Base-by-base conservation (phyloP, 2,329 filamentous ascomycete species). In the Botrytis aclada region DNA sequence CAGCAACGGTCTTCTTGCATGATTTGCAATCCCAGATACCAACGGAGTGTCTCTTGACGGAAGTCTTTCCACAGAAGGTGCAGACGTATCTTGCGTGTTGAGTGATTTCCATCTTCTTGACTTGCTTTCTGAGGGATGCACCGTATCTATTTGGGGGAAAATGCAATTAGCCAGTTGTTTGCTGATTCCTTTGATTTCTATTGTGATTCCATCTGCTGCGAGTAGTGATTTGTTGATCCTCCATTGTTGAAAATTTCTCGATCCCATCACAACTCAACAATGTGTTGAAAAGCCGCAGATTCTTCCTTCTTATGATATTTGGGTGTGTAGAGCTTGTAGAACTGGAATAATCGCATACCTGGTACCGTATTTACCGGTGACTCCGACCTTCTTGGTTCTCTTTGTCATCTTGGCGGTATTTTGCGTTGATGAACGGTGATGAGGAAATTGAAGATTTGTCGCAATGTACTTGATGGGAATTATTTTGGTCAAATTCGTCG, bases 61-160 rank as follows among this genome's bases (percentile, higher is more conserved):
- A 93, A 84, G 90, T 92, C 92, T 98, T 98, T 84, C 95, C 95
- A 90, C 94, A 97, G 93, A 98, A 99, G 79, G 95, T 95, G 91
- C 95, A 98, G 84, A 91, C 91, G 85, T 98, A 98, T 85, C 92
- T 92, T 88, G 94, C 94, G 89, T 99, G 96, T 87, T 98, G 96
- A 82, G 93, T 93, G 85, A 98, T 93, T 92, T 98, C 96, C 92
- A 98, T 97, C 93, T 98, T 98, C 94, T 98, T 98, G 84, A 96
- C 92, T 85, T 94, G 95, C 91, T 98, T 98, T 88, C 95, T 94
- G 87, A 98, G 94, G 83, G 96, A 98, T 84, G 96, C 95, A 95
- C 95, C 96, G 87, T 97, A 97, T 90, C 94, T 95, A 81, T 79
- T 70, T 37, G 18, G 74, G 75, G 72, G 73, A 58, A 63, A 56